Evolutionary conservation across 208 protist species (phyloP).

Genomic region (Leishmania amazonensis): DNA sequence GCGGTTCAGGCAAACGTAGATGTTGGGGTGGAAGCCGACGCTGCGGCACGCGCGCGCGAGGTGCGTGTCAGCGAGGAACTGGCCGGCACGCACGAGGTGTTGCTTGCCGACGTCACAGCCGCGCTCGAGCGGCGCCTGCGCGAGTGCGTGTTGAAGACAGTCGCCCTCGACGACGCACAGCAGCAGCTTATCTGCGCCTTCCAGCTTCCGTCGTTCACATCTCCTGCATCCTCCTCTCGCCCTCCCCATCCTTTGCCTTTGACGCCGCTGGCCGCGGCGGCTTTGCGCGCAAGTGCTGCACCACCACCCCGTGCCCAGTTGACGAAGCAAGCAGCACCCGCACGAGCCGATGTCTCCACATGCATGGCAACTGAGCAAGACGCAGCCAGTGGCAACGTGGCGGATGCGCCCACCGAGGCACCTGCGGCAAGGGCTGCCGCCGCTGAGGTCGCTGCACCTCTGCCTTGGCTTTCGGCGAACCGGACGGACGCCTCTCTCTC

Average conservation of each 20-base stretch:
- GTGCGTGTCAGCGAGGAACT: constrained; percentile 13
- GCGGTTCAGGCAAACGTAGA: background rate
- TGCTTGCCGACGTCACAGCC: constrained; percentile 35
- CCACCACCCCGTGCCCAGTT: background rate
- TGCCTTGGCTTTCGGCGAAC: background rate
- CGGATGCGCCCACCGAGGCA: background rate
- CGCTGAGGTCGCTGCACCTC: background rate
- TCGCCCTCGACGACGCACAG: constrained; percentile 59
- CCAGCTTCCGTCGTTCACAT: constrained; percentile 3
- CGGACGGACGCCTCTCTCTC: constrained; percentile 15
- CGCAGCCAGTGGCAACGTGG: background rate
- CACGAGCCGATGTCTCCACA: background rate
- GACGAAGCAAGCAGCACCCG: background rate
- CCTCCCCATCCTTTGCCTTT: background rate
- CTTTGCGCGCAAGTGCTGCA: background rate
- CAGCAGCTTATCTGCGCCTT: constrained; percentile 56
- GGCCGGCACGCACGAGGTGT: constrained; percentile 10
- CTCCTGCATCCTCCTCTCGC: background rate
- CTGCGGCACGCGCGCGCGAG: background rate
- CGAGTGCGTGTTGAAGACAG: constrained; percentile 45
- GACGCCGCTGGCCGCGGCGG: background rate
- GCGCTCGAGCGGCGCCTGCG: constrained; percentile 52
- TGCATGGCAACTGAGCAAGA: background rate
- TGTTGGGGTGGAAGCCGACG: background rate
- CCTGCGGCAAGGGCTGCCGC: background rate